phyloP scores from a whole-genome alignment of 2,329 filamentous ascomycete species.

The Ceratocystis lukuohia region DNA sequence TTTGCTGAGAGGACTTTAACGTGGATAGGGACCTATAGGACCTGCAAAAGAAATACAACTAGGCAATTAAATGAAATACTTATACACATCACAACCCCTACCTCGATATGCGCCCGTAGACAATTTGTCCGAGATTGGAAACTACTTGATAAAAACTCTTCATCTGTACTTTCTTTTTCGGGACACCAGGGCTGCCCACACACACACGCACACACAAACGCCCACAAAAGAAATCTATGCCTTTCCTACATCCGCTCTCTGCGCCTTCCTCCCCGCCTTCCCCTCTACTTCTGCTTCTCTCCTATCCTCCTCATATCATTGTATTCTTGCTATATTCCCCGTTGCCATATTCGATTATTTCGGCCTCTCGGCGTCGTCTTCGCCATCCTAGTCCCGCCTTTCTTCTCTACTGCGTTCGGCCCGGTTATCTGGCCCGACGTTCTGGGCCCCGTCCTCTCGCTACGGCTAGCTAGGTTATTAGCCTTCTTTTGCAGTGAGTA shows the following conservation, averaged over 20 bases:
- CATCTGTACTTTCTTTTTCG: not conserved
- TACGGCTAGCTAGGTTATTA: not conserved
- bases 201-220: not conserved
- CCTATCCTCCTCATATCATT: too few relatives aligned
- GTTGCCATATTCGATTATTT: not conserved
- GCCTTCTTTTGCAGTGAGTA: not conserved
- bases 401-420: not conserved
- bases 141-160: not conserved
- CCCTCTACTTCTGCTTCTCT: not conserved
- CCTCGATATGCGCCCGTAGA: not conserved
- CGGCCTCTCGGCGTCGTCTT: not conserved
- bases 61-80: too few relatives aligned
- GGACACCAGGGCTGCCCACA: not conserved
- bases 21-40: too few relatives aligned
- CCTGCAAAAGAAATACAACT: too few relatives aligned
- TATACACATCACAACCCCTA: not conserved
- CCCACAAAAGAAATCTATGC: not conserved
- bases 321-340: too few relatives aligned
- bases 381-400: not conserved
- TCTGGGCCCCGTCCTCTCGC: not conserved
- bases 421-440: not conserved
- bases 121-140: not conserved
- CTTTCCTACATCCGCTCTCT: too few relatives aligned
- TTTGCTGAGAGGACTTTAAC: not conserved
- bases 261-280: too few relatives aligned